These are phyloP conservation scores for Cytospora piceicola DNA, from an alignment of 2,329 filamentous ascomycete species.

Conservation along the genomic window DNA sequence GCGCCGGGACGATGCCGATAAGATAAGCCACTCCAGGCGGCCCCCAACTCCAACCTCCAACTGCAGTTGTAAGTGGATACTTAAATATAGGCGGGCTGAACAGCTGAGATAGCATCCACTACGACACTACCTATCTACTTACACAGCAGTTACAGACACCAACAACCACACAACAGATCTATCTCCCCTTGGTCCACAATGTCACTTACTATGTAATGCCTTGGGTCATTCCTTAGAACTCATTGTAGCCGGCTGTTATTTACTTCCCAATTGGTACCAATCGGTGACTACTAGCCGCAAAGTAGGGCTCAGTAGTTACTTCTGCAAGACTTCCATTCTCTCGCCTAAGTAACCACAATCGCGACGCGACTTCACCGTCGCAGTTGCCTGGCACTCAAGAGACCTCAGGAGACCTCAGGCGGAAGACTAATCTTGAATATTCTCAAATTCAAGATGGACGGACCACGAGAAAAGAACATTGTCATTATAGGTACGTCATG, in stretches of 20 bases:
- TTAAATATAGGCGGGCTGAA: not conserved
- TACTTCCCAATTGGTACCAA: no score
- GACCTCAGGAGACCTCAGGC: not conserved
- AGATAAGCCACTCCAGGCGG: not conserved
- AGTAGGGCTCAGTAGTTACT: no score
- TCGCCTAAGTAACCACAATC: not conserved
- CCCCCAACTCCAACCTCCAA: not conserved
- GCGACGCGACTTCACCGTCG: not conserved
- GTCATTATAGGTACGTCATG: conserved; percentile 50
- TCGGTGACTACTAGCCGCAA: not conserved
- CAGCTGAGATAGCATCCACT: not conserved
- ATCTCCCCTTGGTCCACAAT: not conserved
- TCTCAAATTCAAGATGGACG: conserved; percentile 33
- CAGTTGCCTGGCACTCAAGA: not conserved
- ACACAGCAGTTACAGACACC: not conserved
- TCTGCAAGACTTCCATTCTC: no score
- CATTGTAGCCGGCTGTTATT: not conserved
- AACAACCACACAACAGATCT: not conserved
- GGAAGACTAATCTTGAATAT: not conserved
- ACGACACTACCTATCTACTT: no score
- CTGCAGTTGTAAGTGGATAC: no score
- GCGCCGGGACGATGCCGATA: not conserved
- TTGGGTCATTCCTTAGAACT: not conserved
- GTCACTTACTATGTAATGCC: not conserved
- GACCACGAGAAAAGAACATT: conserved; percentile 45